Evolutionary conservation across 371 early-diverging fungal species (phyloP).

Genomic region (Blakeslea trispora): DNA sequence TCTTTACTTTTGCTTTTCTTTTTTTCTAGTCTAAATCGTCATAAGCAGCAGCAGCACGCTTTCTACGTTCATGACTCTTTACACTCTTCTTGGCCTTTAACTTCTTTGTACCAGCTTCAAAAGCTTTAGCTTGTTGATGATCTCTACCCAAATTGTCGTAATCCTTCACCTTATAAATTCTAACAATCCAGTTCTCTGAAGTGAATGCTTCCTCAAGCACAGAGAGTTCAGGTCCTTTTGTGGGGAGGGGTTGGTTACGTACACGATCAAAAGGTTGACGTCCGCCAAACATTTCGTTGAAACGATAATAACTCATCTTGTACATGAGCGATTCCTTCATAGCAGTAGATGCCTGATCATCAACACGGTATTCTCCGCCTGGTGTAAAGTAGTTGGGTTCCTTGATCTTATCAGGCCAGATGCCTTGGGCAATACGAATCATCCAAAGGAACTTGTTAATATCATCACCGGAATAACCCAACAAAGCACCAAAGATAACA

Average conservation of each 20-base stretch:
- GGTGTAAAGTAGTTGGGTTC: constrained; percentile 88
- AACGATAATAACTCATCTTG: constrained; percentile 96
- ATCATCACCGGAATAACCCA: constrained; percentile 98
- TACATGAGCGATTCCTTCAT: constrained; percentile 95
- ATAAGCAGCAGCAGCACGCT: constrained; percentile 34
- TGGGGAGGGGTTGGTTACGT: constrained; percentile 76
- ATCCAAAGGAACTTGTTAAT: constrained; percentile 99
- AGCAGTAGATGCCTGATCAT: constrained; percentile 84
- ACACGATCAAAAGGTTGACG: constrained; percentile 84
- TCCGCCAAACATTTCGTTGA: constrained; percentile 83
- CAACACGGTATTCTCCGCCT: constrained; percentile 92
- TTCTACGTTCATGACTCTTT: constrained; percentile 49
- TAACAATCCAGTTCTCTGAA: constrained; percentile 93
- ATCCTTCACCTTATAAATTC: constrained; percentile 95
- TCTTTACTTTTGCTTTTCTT: constrained; percentile 1
- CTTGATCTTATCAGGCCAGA: constrained; percentile 91
- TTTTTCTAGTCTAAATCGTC: constrained; percentile 28
- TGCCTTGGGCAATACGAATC: constrained; percentile 96
- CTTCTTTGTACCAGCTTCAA: constrained; percentile 60
- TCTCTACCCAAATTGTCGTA: constrained; percentile 89
- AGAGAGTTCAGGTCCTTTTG: constrained; percentile 77
- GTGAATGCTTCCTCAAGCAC: constrained; percentile 93
- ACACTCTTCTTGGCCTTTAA: constrained; percentile 36
- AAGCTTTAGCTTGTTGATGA: constrained; percentile 68
- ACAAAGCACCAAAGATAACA: constrained; percentile 93